Base-by-base conservation (phyloP, 805 yeast genomes). In the Nakazawaea laoshanensis region DNA sequence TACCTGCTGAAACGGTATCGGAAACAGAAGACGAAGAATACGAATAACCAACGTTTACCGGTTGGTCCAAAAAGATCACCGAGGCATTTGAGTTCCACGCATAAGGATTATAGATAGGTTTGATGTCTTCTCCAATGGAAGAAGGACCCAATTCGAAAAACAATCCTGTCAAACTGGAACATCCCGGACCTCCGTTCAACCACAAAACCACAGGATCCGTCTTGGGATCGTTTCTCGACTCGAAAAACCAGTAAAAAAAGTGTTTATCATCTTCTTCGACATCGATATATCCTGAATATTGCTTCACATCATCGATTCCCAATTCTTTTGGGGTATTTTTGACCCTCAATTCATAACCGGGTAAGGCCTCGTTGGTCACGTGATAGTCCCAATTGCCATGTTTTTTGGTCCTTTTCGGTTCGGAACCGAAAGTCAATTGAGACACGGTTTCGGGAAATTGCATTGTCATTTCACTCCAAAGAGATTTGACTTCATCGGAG, bases 141-240 rank as follows among this genome's bases (percentile, higher is more conserved):
- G 95, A 71, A 4, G 96, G 95, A 17, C 97, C 97, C 49, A 87
- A 68, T 55, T 89, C 97, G 49, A 88, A 86, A 47, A 89, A 74
- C 37, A 88, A 63, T 7, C 96, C 96, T 21, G 94, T 84, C 51
- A 86, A 60, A 1, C 95, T 84, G 0, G 95, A 84, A 53, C 96
- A 88, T 9, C 96, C 96, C 23, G 96, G 96, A 4, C 96, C 96
- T 43, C 96, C 96, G 52, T 88, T 88, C 46, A 88, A 65, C 97
- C 89, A 82, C 42, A 80, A 57, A 35, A 89, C 69, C 15, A 87
- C 68, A 2, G 96, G 96, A 56, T 89, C 96, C 33, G 64, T 83
- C 34, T 55, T 59, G 4, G 96, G 96, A 53, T 85, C 86, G 48
- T 78, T 78, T 61, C 96, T 75, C 33, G 94, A 80, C 57, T 88